phyloP scores from a whole-genome alignment of 2,329 filamentous ascomycete genomes.

The Triangularia verruculosa region DNA sequence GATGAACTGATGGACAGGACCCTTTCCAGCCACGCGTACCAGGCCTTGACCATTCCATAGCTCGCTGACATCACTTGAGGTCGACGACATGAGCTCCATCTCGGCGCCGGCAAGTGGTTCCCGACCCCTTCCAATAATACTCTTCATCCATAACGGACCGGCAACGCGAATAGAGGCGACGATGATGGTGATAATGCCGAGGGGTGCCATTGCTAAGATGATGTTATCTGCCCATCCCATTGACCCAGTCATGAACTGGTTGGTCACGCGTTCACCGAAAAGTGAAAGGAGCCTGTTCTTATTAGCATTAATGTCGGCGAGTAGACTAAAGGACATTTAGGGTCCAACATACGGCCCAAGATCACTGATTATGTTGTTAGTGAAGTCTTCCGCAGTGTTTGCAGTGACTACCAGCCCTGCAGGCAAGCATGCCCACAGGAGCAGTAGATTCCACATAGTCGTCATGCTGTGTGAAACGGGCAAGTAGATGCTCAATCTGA shows the following conservation, averaged over 20 bases:
- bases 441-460: neutral
- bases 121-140: slow-evolving; percentile 44
- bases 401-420: neutral
- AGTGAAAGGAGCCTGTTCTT: slow-evolving; percentile 8
- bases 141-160: slow-evolving; percentile 41
- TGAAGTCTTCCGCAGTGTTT: neutral
- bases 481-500: too few relatives aligned
- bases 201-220: slow-evolving; percentile 44
- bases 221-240: slow-evolving; percentile 41
- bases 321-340: too few relatives aligned
- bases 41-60: slow-evolving; percentile 41
- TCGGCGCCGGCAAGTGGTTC: slow-evolving; percentile 42
- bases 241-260: slow-evolving; percentile 46
- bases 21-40: slow-evolving; percentile 21
- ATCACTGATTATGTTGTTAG: neutral
- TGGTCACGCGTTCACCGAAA: slow-evolving; percentile 47
- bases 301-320: neutral
- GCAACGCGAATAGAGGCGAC: slow-evolving; percentile 45
- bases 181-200: slow-evolving; percentile 44
- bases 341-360: neutral
- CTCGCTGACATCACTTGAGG: slow-evolving; percentile 44
- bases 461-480: too few relatives aligned
- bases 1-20: slow-evolving; percentile 9
- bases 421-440: neutral
- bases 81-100: slow-evolving; percentile 44